Conservation (phyloP, 2,329 filamentous ascomycete species). For the Aspergillus carbonarius region DNA sequence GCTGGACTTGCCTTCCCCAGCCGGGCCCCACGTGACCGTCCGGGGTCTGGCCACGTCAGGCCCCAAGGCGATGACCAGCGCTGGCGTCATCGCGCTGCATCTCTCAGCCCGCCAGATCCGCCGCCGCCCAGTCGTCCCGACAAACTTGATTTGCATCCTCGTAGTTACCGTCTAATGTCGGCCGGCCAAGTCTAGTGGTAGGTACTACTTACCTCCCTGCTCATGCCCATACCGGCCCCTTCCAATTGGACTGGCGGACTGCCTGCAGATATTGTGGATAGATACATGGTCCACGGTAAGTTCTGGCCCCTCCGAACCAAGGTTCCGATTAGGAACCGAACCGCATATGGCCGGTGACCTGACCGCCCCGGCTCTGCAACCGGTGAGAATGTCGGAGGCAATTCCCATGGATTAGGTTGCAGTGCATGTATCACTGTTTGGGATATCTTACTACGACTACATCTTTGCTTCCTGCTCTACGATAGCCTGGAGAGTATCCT, state of each 20-base stretch:
- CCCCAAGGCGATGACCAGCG: not conserved
- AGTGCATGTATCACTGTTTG: no score
- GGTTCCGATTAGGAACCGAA: conserved; percentile 1
- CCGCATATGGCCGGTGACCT: not conserved
- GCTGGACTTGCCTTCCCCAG: not conserved
- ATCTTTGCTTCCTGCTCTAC: no score
- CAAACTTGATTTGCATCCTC: not conserved
- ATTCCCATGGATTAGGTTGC: no score
- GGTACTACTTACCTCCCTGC: not conserved
- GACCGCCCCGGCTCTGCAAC: not conserved
- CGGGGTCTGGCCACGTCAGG: conserved; percentile 6
- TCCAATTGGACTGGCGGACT: not conserved
- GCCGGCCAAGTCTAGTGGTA: not conserved
- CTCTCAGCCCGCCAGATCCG: not conserved
- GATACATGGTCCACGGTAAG: not conserved
- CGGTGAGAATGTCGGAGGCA: no score
- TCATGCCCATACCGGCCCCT: not conserved
- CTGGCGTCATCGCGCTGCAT: not conserved
- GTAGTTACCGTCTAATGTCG: not conserved
- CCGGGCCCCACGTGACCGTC: not conserved
- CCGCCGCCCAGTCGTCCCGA: not conserved
- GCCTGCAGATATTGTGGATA: not conserved
- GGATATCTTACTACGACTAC: no score
- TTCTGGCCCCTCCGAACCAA: not conserved
- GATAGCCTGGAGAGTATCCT: no score